Percentiles rank a stretch among this genome's conserved stretches.
Evolutionary conservation across 148 eudicot genomes (phyloP).

Genomic region (Chenopodium berlandieri): DNA sequence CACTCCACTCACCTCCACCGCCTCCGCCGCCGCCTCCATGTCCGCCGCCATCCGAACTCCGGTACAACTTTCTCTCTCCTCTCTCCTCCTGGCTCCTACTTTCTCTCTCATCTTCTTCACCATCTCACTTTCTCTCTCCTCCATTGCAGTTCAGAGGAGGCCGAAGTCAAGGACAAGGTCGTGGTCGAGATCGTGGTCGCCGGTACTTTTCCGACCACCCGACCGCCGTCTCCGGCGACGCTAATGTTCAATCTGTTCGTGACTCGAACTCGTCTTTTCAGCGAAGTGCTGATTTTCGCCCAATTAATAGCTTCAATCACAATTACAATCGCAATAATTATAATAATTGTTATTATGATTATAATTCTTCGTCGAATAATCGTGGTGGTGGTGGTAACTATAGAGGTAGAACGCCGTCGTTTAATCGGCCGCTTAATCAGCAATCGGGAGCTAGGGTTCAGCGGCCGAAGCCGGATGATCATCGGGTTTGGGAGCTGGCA

Average conservation of each 20-base stretch:
- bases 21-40: not conserved
- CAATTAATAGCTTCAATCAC: not conserved
- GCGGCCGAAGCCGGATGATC: slow-evolving; percentile 45
- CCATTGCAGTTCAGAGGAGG: not conserved
- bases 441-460: not conserved
- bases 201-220: not conserved
- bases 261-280: not conserved
- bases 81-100: not conserved
- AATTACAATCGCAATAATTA: too few species aligned
- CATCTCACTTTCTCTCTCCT: not conserved
- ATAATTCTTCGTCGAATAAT: slow-evolving; percentile 2
- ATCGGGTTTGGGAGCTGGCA: slow-evolving; percentile 58
- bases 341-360: too few species aligned
- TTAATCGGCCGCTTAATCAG: slow-evolving; percentile 19
- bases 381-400: not conserved
- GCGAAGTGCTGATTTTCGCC: not conserved
- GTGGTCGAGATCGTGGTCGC: not conserved
- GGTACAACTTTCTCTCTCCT: not conserved
- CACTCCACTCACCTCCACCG: slow-evolving; percentile 34
- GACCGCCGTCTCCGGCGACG: not conserved
- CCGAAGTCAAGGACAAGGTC: not conserved
- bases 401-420: slow-evolving; percentile 16
- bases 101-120: not conserved
- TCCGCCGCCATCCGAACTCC: slow-evolving; percentile 12
- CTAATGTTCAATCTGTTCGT: not conserved